These are phyloP conservation scores for Suillus clintonianus DNA, from an alignment of 768 basidiomycete genomes.

Conservation along the genomic window DNA sequence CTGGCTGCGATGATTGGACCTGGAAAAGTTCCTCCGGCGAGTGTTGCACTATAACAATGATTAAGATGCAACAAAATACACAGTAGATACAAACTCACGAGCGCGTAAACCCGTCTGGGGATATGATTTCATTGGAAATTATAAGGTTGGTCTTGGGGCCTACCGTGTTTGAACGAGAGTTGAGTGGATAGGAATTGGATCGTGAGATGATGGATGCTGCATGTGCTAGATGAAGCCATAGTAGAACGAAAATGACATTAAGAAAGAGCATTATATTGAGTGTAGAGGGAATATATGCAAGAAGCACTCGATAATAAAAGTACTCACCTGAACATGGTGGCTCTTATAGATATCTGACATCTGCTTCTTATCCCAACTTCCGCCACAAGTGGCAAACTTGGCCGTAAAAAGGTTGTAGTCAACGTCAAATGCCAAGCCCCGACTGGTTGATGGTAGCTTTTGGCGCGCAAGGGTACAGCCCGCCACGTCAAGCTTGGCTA, in stretches of 20 bases:
- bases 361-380: background rate
- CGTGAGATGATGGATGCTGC: conserved; percentile 22
- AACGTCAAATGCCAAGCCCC: background rate
- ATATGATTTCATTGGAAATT: conserved; percentile 41
- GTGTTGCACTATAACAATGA: conserved; percentile 28
- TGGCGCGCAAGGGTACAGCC: background rate
- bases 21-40: conserved; percentile 41
- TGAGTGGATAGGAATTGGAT: conserved; percentile 8
- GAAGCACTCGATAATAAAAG: background rate
- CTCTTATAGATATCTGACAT: background rate
- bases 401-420: background rate
- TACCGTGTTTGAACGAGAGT: conserved; percentile 8
- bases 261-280: background rate
- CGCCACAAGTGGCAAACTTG: too few species aligned
- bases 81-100: conserved; percentile 32
- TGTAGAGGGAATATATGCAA: background rate
- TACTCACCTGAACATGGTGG: background rate
- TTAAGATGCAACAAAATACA: background rate
- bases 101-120: conserved; percentile 52
- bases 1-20: conserved; percentile 40
- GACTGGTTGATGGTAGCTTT: background rate
- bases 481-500: background rate
- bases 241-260: background rate
- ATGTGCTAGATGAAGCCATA: conserved; percentile 1
- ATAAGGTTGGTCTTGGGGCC: conserved; percentile 29